Evolutionary conservation across 257 asterid genomes (phyloP), one percentile per base, ranked within the genome.

Genomic region (Gentiana macrophylla): DNA sequence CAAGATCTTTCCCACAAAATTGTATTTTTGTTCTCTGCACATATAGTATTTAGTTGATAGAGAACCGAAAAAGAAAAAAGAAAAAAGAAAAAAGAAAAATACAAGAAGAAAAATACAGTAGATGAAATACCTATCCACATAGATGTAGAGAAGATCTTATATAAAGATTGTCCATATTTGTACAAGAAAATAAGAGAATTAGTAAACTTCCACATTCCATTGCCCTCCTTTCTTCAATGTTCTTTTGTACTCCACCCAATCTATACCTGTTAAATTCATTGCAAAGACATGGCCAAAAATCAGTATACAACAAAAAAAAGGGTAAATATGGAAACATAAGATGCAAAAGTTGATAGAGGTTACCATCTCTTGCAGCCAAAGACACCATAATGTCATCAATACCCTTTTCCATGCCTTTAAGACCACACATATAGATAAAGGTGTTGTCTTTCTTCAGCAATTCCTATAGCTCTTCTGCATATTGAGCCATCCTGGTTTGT

Each of bases 161-260:
- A 62, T 4, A 10, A 15, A 13, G 52, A 37, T 61, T 56, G 66
- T 60, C 62, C 69, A 69, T 68, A 78, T 65, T 75, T 82, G 78
- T 77, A 76, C 81, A 85, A 70, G 62, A 67, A 69, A 57, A 52
- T 60, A 46, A 13, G 46, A 64, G 59, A 66, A 57, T 75, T 59
- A 91, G 90, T 91, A 91, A 62, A 91, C 98, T 80, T 91, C 98
- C 72, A 91, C 98, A 61, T 91, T 91, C 98, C 98, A 91, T 72
- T 84, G 94, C 72, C 77, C 96, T 50, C 69, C 82, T 61, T 47
- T 91, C 89, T 91, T 91, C 94, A 91, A 70, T 73, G 73, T 79
- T 77, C 70, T 83, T 55, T 79, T 91, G 84, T 87, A 87, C 32
- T 91, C 96, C 35, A 69, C 4, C 98, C 98, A 91, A 37, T 80